These are phyloP conservation scores for Filosporella fistucella DNA, from an alignment of 495 filamentous ascomycete species.

Conservation along the genomic window DNA sequence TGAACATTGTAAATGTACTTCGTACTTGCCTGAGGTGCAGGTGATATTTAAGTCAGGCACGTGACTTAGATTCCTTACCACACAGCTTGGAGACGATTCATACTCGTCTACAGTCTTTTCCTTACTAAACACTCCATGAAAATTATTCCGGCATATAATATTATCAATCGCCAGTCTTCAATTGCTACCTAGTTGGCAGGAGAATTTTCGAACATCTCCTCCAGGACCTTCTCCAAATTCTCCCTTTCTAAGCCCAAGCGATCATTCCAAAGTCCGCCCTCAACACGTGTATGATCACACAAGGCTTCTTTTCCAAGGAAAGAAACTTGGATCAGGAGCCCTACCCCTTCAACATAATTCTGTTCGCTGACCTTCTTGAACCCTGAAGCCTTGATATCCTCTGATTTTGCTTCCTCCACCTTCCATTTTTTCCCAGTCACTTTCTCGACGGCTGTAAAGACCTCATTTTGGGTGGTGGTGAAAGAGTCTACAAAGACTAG, in stretches of 20 bases:
- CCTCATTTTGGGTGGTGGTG: conserved; percentile 47
- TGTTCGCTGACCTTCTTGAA: conserved; percentile 4
- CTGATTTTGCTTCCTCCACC: conserved; percentile 20
- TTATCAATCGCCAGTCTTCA: too few relatives aligned
- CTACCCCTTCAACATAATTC: conserved; percentile 6
- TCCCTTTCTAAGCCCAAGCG: conserved; percentile 8
- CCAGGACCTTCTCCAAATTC: conserved; percentile 5
- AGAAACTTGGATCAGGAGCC: conserved; percentile 7
- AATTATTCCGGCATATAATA: too few relatives aligned
- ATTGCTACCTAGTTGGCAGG: too few relatives aligned
- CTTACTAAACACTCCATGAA: too few relatives aligned
- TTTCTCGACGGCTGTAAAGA: conserved; percentile 45
- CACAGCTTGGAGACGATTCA: too few relatives aligned
- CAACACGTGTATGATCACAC: conserved; percentile 14
- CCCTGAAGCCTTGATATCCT: conserved; percentile 7
- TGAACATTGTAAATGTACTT: too few relatives aligned
- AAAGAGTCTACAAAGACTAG: conserved; percentile 46
- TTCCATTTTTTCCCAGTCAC: conserved; percentile 37
- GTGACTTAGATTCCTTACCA: too few relatives aligned
- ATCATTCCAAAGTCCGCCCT: conserved; percentile 17
- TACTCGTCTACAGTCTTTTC: too few relatives aligned
- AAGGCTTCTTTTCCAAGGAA: conserved; percentile 12
- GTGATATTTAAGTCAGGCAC: too few relatives aligned
- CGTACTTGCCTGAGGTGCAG: too few relatives aligned
- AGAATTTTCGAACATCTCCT: too few relatives aligned